phyloP scores from a whole-genome alignment of 345 rosid genomes.

The Barbarea vulgaris region DNA sequence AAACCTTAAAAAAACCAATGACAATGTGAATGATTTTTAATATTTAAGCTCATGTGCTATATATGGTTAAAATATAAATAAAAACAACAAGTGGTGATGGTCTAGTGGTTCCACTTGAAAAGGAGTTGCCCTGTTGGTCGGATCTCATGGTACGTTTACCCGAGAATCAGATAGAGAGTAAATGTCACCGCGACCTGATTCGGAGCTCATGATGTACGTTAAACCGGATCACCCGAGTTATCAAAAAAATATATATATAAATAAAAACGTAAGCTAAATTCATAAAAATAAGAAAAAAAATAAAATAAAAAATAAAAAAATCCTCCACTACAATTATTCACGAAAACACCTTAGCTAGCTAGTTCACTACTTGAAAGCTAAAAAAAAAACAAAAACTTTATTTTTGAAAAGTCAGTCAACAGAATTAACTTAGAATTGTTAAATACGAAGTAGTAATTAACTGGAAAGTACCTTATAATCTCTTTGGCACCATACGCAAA shows the following conservation, averaged over 20 bases:
- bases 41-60: background rate
- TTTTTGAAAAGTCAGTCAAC: background rate
- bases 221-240: too few species aligned
- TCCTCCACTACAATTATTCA: background rate
- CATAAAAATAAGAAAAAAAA: too few species aligned
- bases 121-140: too few species aligned
- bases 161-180: too few species aligned
- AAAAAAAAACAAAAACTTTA: background rate
- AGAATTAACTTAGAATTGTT: background rate
- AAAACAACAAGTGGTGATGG: too few species aligned
- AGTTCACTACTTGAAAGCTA: background rate
- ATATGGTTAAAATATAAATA: background rate
- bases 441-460: background rate
- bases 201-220: too few species aligned
- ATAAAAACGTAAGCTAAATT: background rate
- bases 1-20: background rate
- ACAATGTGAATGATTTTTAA: background rate
- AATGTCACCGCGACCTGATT: too few species aligned
- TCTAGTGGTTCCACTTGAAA: too few species aligned
- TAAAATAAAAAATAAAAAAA: too few species aligned
- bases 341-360: background rate
- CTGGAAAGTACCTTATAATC: background rate
- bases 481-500: constrained; percentile 10
- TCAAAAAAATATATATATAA: too few species aligned
- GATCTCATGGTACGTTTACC: too few species aligned